Evolutionary conservation across 176 grass and related monocot species (phyloP).

Genomic region (Calamus simplicifolius): DNA sequence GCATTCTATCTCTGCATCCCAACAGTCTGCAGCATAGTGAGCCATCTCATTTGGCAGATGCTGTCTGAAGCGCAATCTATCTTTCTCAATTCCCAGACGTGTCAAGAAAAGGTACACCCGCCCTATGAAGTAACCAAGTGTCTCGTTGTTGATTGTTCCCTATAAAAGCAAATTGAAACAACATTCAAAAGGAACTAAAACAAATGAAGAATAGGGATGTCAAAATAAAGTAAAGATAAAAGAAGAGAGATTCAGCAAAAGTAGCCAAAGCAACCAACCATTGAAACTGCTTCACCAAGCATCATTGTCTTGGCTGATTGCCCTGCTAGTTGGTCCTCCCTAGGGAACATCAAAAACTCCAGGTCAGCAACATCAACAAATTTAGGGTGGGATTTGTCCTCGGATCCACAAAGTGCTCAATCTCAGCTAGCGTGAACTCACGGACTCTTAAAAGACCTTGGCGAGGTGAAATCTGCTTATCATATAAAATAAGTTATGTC

Average conservation of each 20-base stretch:
- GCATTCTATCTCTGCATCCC: slow-evolving; percentile 83
- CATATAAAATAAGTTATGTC: slow-evolving; percentile 1
- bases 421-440: slow-evolving; percentile 79
- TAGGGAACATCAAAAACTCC: slow-evolving; percentile 71
- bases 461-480: slow-evolving; percentile 56
- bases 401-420: slow-evolving; percentile 85
- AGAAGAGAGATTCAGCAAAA: neutral
- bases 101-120: slow-evolving; percentile 81
- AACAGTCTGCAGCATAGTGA: slow-evolving; percentile 80
- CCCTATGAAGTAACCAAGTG: slow-evolving; percentile 85
- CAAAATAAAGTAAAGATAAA: too few species aligned
- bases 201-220: neutral
- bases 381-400: slow-evolving; percentile 76
- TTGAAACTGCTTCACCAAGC: slow-evolving; percentile 56
- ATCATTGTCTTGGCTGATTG: slow-evolving; percentile 45
- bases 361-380: slow-evolving; percentile 61
- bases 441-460: slow-evolving; percentile 87
- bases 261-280: slow-evolving; percentile 26
- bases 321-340: slow-evolving; percentile 56
- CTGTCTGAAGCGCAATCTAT: slow-evolving; percentile 53
- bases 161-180: slow-evolving; percentile 15
- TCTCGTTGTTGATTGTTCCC: slow-evolving; percentile 79
- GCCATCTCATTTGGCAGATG: slow-evolving; percentile 91
- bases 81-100: slow-evolving; percentile 62
- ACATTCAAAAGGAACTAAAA: slow-evolving; percentile 9